phyloP scores from a whole-genome alignment of 495 filamentous ascomycete species.

The Stereocaulon alpinum region DNA sequence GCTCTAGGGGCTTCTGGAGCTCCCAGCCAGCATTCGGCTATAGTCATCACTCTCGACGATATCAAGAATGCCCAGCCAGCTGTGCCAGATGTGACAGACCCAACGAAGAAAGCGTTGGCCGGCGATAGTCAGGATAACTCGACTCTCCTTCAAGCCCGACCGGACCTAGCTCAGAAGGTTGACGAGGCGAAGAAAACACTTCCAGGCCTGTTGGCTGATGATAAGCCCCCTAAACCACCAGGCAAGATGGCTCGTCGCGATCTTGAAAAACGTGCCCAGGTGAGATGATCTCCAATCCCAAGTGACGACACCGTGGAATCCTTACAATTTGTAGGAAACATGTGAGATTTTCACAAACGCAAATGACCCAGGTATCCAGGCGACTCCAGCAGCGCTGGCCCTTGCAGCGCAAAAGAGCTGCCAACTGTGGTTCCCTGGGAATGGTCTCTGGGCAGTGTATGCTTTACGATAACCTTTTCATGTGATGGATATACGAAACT shows the following conservation, averaged over 20 bases:
- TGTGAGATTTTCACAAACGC: background rate
- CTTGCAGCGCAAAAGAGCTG: background rate
- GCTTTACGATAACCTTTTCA: no score
- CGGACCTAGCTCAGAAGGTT: constrained; percentile 3
- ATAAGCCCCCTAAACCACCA: background rate
- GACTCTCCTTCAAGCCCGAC: background rate
- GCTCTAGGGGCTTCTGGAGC: constrained; percentile 1
- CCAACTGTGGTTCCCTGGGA: background rate
- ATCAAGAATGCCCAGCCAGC: background rate
- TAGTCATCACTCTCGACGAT: constrained; percentile 1
- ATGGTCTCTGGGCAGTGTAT: no score
- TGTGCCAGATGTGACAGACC: background rate
- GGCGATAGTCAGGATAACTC: background rate
- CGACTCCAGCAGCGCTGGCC: background rate
- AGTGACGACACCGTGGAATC: background rate
- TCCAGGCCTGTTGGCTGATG: background rate
- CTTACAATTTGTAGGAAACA: background rate
- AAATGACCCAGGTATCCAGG: background rate
- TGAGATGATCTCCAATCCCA: background rate
- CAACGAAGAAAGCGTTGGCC: constrained; percentile 1
- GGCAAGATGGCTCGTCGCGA: constrained; percentile 6
- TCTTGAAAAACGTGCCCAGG: background rate
- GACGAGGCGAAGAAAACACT: background rate
- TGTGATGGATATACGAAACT: no score
- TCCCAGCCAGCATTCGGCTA: background rate